Percentiles rank a stretch among this genome's conserved stretches.
Conservation (phyloP, 2,329 filamentous ascomycete species). For the Colletotrichum eremochloae region DNA sequence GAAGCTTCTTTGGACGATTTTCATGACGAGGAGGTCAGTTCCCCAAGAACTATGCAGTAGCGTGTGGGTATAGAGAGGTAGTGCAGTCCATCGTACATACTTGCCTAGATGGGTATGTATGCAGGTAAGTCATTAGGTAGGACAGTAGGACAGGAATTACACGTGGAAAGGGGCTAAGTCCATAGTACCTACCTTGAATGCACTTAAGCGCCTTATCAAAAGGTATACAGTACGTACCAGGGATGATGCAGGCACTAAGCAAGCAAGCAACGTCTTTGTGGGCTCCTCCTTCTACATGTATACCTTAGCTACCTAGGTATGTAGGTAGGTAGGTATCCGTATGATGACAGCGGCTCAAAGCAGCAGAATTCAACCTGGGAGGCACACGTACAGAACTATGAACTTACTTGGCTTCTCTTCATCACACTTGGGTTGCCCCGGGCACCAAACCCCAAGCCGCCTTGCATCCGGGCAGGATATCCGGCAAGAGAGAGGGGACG, state of each 20-base stretch:
- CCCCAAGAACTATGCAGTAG: too few species aligned
- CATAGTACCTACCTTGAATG: neutral
- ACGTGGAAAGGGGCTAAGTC: neutral
- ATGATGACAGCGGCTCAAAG: too few species aligned
- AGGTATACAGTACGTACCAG: neutral
- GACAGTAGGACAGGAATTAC: neutral
- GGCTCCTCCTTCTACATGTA: neutral
- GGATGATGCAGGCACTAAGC: neutral
- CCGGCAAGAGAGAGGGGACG: neutral
- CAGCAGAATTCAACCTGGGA: too few species aligned
- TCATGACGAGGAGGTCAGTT: neutral
- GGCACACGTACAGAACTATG: too few species aligned
- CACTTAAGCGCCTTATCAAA: neutral
- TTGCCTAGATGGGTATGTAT: too few species aligned
- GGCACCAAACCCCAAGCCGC: neutral
- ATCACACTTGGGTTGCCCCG: neutral
- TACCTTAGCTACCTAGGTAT: neutral
- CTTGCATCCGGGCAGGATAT: neutral
- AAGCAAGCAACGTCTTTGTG: neutral
- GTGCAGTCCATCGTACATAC: too few species aligned
- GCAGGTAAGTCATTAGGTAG: too few species aligned
- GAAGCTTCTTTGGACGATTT: constrained; percentile 10
- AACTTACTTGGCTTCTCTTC: too few species aligned
- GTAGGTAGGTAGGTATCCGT: neutral
- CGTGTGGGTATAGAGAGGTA: too few species aligned